phyloP scores from a whole-genome alignment of 2,329 filamentous ascomycete genomes.

The Alternaria consortialis region DNA sequence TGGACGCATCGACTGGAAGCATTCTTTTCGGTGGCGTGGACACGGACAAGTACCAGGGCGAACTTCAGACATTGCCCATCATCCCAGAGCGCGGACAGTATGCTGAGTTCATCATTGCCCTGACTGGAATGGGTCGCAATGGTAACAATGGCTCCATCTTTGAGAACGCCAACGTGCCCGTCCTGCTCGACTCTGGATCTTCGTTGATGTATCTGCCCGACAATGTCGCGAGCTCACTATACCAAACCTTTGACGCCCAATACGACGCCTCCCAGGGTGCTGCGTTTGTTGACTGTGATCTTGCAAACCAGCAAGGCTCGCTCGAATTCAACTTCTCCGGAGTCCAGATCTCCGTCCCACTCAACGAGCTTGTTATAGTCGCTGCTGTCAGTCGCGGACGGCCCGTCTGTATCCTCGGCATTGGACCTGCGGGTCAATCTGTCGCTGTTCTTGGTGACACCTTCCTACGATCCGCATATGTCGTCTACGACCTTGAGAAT shows the following conservation, averaged over 20 bases:
- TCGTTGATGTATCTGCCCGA: constrained; percentile 75
- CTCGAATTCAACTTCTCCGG: constrained; percentile 67
- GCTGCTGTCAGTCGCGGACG: constrained; percentile 54
- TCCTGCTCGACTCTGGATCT: constrained; percentile 79
- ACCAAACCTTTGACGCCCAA: constrained; percentile 51
- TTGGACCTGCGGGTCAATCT: constrained; percentile 60
- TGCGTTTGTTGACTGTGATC: constrained; percentile 63
- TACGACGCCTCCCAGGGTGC: constrained; percentile 54
- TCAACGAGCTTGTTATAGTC: constrained; percentile 65
- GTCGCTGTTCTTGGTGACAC: constrained; percentile 67
- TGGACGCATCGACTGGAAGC: constrained; percentile 70
- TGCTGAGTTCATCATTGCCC: constrained; percentile 62
- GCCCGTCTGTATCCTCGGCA: constrained; percentile 58
- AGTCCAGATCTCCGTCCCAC: constrained; percentile 62
- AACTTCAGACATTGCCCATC: constrained; percentile 69
- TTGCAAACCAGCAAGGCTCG: constrained; percentile 59
- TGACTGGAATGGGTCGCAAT: constrained; percentile 58
- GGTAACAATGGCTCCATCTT: constrained; percentile 56
- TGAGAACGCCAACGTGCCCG: constrained; percentile 57
- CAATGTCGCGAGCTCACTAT: constrained; percentile 61
- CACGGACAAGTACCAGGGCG: constrained; percentile 74
- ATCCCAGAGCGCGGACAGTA: constrained; percentile 59
- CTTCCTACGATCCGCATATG: constrained; percentile 69
- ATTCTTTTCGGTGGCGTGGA: constrained; percentile 86
- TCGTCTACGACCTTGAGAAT: constrained; percentile 68